Base-by-base conservation (phyloP, 352 stramenopile species). In the Globisporangium mamillatum region DNA sequence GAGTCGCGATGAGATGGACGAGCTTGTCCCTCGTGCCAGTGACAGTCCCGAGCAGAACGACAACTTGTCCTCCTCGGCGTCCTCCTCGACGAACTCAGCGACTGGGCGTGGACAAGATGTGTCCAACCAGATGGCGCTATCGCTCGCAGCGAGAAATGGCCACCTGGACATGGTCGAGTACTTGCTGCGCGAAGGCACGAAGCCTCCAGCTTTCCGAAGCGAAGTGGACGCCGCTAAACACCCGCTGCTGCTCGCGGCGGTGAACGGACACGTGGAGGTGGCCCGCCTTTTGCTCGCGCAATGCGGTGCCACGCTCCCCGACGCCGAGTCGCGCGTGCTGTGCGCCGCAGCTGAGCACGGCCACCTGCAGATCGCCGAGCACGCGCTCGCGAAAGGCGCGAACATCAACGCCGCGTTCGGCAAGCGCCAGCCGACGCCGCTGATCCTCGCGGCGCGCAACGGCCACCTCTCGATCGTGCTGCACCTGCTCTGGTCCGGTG, bases 131-230 rank as follows among this genome's bases (percentile, higher is more conserved):
- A 71, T 84, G 1, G 76, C 78, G 20, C 66, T 86, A 14, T 80
- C 76, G 53, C 68, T 84, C 46, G 80, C 80, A 48, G 80, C 78
- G 61, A 79, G 81, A 68, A 83, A 84, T 27, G 79, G 77, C 8
- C 78, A 86, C 63, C 36, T 89, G 10, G 77, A 85, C 56, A 81
- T 84, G 66, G 80, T 89, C 44, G 67, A 86, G 66, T 80, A 78
- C 25, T 54, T 87, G 41, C 52, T 85, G 36, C 62, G 64, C 25
- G 52, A 75, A 24, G 54, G 57, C 29, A 50, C 69, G 1, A 29
- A 16, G 14, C 61, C 65, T 3, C 8, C 22, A 25, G 16, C 32
- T 4, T 41, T 60, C 54, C 61, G n/a, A 34, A 73, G 65, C 41
- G 66, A 72, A 34, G 25, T 60, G 34, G 53, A 54, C 29, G 61